Conservation (phyloP, 192 early-diverging fungal genomes). For the Coemansia sp. region DNA sequence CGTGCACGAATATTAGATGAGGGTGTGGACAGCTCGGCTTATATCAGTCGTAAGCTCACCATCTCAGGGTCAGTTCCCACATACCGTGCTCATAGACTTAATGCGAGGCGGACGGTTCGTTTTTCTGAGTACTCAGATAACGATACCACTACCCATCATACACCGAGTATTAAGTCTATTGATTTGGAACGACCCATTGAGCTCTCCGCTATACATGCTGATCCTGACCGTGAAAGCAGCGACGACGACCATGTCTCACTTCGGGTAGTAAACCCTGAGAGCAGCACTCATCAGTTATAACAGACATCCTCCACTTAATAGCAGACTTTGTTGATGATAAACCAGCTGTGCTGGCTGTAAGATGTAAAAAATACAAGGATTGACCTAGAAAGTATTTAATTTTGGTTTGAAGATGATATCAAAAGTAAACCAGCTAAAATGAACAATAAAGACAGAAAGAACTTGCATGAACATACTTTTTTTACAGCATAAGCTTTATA, state of each 20-base stretch:
- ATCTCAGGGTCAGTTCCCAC: conserved; percentile 23
- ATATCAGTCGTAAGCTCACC: conserved; percentile 36
- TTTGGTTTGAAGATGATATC: not conserved
- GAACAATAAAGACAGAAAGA: not conserved
- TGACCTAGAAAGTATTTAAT: not conserved
- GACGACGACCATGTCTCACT: conserved; percentile 3
- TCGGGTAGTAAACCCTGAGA: not conserved
- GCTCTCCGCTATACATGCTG: not conserved
- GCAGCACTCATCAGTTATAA: not conserved
- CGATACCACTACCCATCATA: not conserved
- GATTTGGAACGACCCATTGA: conserved; percentile 4
- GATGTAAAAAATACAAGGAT: not conserved
- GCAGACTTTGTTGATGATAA: not conserved
- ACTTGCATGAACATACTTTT: not conserved
- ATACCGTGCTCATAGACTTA: conserved; percentile 11
- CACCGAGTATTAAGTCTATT: not conserved
- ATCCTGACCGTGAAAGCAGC: conserved; percentile 8
- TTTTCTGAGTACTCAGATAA: conserved; percentile 8
- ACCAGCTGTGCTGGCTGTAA: not conserved
- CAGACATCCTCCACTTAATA: not conserved
- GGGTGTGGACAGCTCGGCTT: not conserved
- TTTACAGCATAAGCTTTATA: conserved; percentile 49
- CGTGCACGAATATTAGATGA: conserved; percentile 32
- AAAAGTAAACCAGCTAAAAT: not conserved
- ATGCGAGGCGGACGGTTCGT: not conserved